Conservation (phyloP, 805 yeast genomes). For the Candida incommunis region DNA sequence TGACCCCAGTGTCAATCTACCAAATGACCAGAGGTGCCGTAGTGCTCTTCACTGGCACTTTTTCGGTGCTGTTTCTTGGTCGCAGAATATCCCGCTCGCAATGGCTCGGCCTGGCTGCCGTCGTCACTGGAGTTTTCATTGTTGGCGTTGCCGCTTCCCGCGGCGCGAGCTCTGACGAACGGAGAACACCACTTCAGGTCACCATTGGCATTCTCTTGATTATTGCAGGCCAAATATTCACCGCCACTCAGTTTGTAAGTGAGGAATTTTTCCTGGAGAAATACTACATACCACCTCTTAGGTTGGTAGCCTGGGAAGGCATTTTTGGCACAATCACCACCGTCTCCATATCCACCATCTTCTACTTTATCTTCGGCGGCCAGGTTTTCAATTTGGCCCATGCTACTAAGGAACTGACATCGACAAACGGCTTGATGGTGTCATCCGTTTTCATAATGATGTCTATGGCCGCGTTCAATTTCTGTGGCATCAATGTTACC, state of each 20-base stretch:
- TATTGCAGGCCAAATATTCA: constrained; percentile 47
- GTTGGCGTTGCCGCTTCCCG: constrained; percentile 60
- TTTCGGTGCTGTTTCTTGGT: constrained; percentile 49
- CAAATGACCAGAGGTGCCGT: constrained; percentile 79
- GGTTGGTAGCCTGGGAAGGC: constrained; percentile 65
- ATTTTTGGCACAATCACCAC: constrained; percentile 42
- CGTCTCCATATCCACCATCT: constrained; percentile 28
- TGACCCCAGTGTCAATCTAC: constrained; percentile 65
- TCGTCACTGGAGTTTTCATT: constrained; percentile 51
- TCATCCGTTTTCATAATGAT: constrained; percentile 55
- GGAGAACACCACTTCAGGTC: constrained; percentile 7
- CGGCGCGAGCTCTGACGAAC: constrained; percentile 9
- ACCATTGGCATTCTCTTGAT: constrained; percentile 45
- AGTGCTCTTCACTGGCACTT: constrained; percentile 60
- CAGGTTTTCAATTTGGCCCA: constrained; percentile 31
- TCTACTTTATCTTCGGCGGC: constrained; percentile 28
- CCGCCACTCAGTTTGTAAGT: constrained; percentile 64
- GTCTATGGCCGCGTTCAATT: constrained; percentile 59
- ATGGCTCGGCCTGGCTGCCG: constrained; percentile 54
- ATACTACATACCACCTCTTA: constrained; percentile 43
- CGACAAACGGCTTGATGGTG: constrained; percentile 22
- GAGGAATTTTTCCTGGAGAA: constrained; percentile 54
- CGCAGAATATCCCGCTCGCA: constrained; percentile 43
- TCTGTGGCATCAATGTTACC: constrained; percentile 59
- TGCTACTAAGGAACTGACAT: constrained; percentile 9